phyloP scores from a whole-genome alignment of 768 basidiomycete genomes.

The Kwoniella bestiolae region DNA sequence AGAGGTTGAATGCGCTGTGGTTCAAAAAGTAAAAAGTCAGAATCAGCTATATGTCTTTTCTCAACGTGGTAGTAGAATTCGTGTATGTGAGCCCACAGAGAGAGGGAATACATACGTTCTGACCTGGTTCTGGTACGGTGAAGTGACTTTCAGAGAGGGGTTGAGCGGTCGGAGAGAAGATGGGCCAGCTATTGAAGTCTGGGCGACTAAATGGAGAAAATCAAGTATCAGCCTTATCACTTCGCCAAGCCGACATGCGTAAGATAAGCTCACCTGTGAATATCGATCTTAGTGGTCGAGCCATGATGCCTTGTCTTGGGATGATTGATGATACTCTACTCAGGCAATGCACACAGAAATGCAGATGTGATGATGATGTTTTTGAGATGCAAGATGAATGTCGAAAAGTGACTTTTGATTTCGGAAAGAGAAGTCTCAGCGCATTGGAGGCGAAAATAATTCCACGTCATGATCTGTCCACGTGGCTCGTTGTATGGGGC shows the following conservation, averaged over 20 bases:
- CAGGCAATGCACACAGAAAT: too few relatives aligned
- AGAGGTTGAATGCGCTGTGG: slow-evolving; percentile 23
- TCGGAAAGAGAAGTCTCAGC: background rate
- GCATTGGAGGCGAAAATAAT: too few relatives aligned
- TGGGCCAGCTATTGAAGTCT: slow-evolving; percentile 27
- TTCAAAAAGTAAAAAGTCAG: background rate
- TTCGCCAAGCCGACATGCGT: background rate
- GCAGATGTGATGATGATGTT: background rate
- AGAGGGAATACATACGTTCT: slow-evolving; percentile 23
- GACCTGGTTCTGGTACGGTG: slow-evolving; percentile 13
- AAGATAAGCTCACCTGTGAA: slow-evolving; percentile 17
- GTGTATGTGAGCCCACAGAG: too few relatives aligned
- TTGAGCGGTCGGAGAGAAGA: slow-evolving; percentile 16
- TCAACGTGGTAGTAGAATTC: too few relatives aligned
- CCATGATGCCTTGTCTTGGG: slow-evolving; percentile 13
- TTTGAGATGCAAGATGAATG: background rate
- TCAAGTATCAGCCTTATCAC: background rate
- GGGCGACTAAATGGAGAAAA: slow-evolving; percentile 15
- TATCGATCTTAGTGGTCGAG: slow-evolving; percentile 22
- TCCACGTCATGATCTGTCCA: slow-evolving; percentile 6
- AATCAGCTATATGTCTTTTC: too few relatives aligned
- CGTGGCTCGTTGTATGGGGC: background rate
- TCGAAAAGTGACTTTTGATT: too few relatives aligned
- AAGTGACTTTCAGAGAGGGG: background rate
- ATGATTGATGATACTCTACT: background rate